A percentile compares a stretch with the other conserved stretches of the same genome.
Evolutionary conservation across 768 basidiomycete species (phyloP).

Genomic region (Naganishia vaughanmartiniae): DNA sequence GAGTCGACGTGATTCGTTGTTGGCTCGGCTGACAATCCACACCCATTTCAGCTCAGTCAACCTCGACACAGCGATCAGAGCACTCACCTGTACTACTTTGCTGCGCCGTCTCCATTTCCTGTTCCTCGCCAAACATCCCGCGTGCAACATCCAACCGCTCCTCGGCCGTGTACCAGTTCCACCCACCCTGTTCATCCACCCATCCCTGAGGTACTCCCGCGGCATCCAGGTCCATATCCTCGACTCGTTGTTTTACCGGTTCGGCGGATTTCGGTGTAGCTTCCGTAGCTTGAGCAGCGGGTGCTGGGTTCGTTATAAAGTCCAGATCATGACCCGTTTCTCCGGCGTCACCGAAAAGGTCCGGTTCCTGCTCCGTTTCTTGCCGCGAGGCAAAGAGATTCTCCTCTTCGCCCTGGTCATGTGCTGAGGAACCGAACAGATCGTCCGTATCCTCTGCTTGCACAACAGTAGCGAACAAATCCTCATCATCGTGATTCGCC

Average conservation of each 20-base stretch:
- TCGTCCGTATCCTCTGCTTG: not conserved
- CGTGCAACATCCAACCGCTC: constrained; percentile 36
- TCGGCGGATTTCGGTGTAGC: not conserved
- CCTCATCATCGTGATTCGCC: not conserved
- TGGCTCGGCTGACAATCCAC: not conserved
- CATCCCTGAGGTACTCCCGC: constrained; percentile 49
- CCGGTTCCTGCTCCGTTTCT: not conserved
- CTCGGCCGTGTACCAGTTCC: constrained; percentile 49
- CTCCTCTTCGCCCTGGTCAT: not conserved
- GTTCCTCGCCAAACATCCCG: constrained; percentile 22
- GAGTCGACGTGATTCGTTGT: not conserved
- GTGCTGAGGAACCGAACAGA: constrained; percentile 7
- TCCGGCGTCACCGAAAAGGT: not conserved
- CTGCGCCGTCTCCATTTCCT: not conserved
- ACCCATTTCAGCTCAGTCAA: not conserved
- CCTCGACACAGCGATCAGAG: not conserved
- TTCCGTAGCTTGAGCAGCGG: not conserved
- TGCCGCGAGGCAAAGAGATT: not conserved
- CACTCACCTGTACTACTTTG: constrained; percentile 10
- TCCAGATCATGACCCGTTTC: constrained; percentile 1
- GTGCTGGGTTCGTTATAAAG: constrained; percentile 1
- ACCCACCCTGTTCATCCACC: constrained; percentile 47
- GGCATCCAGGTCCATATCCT: constrained; percentile 36
- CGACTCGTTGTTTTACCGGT: constrained; percentile 20
- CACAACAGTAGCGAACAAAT: constrained; percentile 3